A percentile compares a stretch with the other conserved stretches of the same genome.
phyloP scores from a whole-genome alignment of 768 basidiomycete species.

The Roridomyces roridus region DNA sequence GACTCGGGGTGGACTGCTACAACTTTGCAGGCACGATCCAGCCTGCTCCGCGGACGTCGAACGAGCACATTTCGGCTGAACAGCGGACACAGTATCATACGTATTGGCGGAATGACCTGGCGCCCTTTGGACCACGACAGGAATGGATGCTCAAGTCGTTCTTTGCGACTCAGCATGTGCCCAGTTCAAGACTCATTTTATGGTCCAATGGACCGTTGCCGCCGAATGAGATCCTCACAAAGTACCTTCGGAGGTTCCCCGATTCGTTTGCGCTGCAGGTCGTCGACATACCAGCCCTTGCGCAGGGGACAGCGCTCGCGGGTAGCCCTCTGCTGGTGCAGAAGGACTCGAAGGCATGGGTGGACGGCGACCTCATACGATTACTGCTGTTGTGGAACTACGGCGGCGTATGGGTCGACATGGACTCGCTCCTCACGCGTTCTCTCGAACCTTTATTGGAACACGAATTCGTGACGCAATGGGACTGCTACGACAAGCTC shows the following conservation, averaged over 20 bases:
- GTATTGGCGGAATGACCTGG: no score
- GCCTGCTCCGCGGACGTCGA: no score
- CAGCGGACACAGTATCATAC: no score
- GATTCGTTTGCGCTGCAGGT: conserved; percentile 72
- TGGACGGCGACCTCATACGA: conserved; percentile 93
- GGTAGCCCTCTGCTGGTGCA: conserved; percentile 62
- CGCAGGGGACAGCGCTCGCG: conserved; percentile 78
- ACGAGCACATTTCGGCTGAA: no score
- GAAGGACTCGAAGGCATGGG: conserved; percentile 86
- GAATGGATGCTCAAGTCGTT: conserved; percentile 43
- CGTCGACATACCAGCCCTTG: conserved; percentile 71
- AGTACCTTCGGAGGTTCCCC: conserved; percentile 68
- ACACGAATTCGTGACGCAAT: conserved; percentile 94
- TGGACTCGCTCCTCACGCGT: conserved; percentile 64
- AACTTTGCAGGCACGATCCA: no score
- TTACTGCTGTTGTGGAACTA: conserved; percentile 86
- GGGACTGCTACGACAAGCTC: conserved; percentile 99
- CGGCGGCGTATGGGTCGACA: conserved; percentile 97
- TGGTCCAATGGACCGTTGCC: conserved; percentile 91
- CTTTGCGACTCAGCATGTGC: conserved; percentile 86
- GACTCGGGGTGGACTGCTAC: no score
- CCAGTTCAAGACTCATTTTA: conserved; percentile 69
- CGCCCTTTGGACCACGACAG: no score
- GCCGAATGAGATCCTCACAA: conserved; percentile 58
- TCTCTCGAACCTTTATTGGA: background rate